These are phyloP conservation scores for Grigorovia jiainica DNA, from an alignment of 805 yeast genomes.

Conservation along the genomic window DNA sequence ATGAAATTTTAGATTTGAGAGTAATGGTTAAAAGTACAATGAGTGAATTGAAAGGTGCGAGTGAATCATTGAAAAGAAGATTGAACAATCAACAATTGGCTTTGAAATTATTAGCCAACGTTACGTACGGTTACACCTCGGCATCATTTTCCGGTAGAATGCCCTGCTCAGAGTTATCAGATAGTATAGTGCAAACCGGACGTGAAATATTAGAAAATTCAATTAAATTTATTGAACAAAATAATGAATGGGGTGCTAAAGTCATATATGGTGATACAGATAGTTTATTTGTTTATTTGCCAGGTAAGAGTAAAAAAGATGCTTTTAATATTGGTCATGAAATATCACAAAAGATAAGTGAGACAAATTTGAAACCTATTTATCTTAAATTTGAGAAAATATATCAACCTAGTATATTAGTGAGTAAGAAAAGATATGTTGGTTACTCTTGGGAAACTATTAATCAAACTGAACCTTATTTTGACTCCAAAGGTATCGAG, in stretches of 20 bases:
- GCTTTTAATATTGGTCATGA: constrained; percentile 70
- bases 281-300: constrained; percentile 81
- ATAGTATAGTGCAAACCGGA: constrained; percentile 85
- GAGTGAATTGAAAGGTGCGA: constrained; percentile 36
- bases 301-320: constrained; percentile 66
- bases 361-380: constrained; percentile 68
- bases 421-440: constrained; percentile 85
- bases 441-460: constrained; percentile 68
- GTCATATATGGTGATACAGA: constrained; percentile 98
- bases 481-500: constrained; percentile 96
- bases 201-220: constrained; percentile 74
- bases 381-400: constrained; percentile 85
- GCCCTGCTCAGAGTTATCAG: constrained; percentile 96
- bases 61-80: constrained; percentile 41
- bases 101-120: constrained; percentile 83
- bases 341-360: constrained; percentile 57
- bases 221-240: constrained; percentile 53
- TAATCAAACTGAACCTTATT: constrained; percentile 47
- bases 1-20: constrained; percentile 73
- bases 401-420: constrained; percentile 72
- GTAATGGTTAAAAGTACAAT: constrained; percentile 70
- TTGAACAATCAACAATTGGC: constrained; percentile 78
- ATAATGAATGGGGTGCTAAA: constrained; percentile 67
- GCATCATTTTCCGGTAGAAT: constrained; percentile 94
- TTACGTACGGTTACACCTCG: constrained; percentile 90